Conservation (phyloP, 2,329 filamentous ascomycete genomes). For the Dactylella cylindrospora region DNA sequence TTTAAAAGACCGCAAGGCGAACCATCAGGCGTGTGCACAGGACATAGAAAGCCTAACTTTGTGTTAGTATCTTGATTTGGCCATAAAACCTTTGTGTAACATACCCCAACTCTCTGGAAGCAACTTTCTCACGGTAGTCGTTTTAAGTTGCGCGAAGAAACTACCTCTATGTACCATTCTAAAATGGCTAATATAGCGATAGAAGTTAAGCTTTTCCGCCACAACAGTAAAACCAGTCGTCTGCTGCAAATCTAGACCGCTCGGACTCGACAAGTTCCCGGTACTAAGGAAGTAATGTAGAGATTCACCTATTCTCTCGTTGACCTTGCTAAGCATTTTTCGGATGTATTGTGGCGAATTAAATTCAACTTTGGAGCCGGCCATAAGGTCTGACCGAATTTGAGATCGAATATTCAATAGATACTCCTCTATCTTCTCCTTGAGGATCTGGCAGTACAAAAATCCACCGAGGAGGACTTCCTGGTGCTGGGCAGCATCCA, state of each 20-base stretch:
- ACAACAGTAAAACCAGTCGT: slow-evolving; percentile 93
- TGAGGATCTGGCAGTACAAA: slow-evolving; percentile 90
- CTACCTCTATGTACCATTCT: slow-evolving; percentile 98
- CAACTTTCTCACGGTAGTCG: slow-evolving; percentile 92
- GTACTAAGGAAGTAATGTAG: slow-evolving; percentile 96
- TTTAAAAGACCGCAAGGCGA: slow-evolving; percentile 91
- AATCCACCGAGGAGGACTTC: slow-evolving; percentile 92
- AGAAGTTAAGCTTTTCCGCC: slow-evolving; percentile 98
- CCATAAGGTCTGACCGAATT: slow-evolving; percentile 60
- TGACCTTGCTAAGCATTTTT: slow-evolving; percentile 76
- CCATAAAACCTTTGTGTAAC: slow-evolving; percentile 9
- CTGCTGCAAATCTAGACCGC: slow-evolving; percentile 91
- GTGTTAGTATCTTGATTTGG: slow-evolving; percentile 5
- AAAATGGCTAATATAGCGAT: slow-evolving; percentile 98
- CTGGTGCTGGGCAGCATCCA: slow-evolving; percentile 93
- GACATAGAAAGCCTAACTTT: slow-evolving; percentile 81
- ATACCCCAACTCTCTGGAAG: slow-evolving; percentile 87
- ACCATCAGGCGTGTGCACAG: slow-evolving; percentile 96
- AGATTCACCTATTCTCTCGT: slow-evolving; percentile 82
- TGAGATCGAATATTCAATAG: slow-evolving; percentile 64
- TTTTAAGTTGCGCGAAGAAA: slow-evolving; percentile 97
- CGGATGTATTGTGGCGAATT: slow-evolving; percentile 71
- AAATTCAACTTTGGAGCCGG: slow-evolving; percentile 62
- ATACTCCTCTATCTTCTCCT: slow-evolving; percentile 91
- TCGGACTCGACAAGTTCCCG: slow-evolving; percentile 86